Base-by-base conservation (phyloP, 2,329 filamentous ascomycete species). In the Fusarium sarcochroum region DNA sequence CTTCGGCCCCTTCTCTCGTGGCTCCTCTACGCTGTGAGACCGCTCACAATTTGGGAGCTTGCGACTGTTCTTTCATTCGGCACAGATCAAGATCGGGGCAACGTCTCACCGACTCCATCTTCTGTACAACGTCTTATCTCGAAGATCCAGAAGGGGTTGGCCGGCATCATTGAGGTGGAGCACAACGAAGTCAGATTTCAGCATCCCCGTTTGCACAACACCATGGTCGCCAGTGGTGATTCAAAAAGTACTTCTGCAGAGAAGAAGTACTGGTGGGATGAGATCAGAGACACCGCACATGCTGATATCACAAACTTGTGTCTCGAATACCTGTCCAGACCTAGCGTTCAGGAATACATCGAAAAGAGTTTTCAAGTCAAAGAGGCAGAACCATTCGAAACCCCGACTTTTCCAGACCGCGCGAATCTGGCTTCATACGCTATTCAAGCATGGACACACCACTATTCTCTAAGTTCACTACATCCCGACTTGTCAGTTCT, bases 361-460 rank as follows among this genome's bases (percentile, higher is more conserved):
- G 14, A n/a, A 1, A 10, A 59, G n/a, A 38, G 5, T 0, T 42
- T 53, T 2, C 9, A 34, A 7, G 13, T 47, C 14, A 1, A 5
- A 4, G 48, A 52, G 18, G 3, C 37, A 5, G 3, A 15, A 25
- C 25, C 27, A 5, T 62, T 53, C 8, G 41, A 62, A 34, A 48
- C 47, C 5, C 47, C 47, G 0, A 45, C 42, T 3, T 58, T 57
- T 8, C 18, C 45, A 14, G 50, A 56, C 18, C 57, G 61, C 17
- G 37, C 38, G 0, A 64, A 57, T 4, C 34, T 64, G 10, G n/a
- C 18, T 0, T 63, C 61, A 3, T 63, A 57, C n/a, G 40, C 50
- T 18, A 34, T 64, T 3, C 58, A 51, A 6, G 58, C 61, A 5
- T 64, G 50, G 58, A 6, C 50, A 13, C 46, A 64, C 20, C 61